Evolutionary conservation across 2,329 filamentous ascomycete species (phyloP).

Genomic region (Talaromyces sp.): DNA sequence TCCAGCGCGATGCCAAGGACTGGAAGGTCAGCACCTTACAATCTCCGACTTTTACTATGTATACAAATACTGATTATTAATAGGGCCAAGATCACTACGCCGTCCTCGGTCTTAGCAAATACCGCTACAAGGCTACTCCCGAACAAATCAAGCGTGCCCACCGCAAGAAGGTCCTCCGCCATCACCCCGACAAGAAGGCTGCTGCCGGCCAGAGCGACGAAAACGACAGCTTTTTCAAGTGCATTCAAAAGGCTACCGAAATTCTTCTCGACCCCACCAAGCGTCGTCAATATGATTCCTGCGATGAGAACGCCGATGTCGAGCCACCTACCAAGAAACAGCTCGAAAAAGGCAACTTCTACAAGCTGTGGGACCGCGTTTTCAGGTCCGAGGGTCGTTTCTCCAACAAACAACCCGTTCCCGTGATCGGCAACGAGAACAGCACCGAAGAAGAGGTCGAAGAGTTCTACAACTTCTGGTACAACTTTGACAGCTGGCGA

Average conservation of each 20-base stretch:
- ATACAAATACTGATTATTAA: not conserved
- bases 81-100: constrained; percentile 97
- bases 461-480: constrained; percentile 99
- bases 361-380: constrained; percentile 87
- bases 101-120: constrained; percentile 86
- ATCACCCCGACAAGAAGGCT: constrained; percentile 98
- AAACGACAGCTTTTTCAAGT: constrained; percentile 99
- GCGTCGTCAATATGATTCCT: constrained; percentile 92
- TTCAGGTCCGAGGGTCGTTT: constrained; percentile 93
- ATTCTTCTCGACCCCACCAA: constrained; percentile 87
- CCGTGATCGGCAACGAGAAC: constrained; percentile 77
- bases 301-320: constrained; percentile 89
- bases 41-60: no score
- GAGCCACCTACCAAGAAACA: constrained; percentile 93
- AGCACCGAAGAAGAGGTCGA: constrained; percentile 87
- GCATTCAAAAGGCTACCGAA: constrained; percentile 97
- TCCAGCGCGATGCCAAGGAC: constrained; percentile 93
- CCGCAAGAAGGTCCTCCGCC: constrained; percentile 98
- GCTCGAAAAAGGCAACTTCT: constrained; percentile 79
- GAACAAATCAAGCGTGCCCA: constrained; percentile 99
- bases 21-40: constrained; percentile 72
- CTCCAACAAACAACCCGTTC: constrained; percentile 86
- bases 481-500: constrained; percentile 98
- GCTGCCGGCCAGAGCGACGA: constrained; percentile 78
- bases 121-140: constrained; percentile 87